Evolutionary conservation across 148 eudicot species (phyloP), one percentile per base, ranked within the genome.

Genomic region (Rhododendron mucronatum): DNA sequence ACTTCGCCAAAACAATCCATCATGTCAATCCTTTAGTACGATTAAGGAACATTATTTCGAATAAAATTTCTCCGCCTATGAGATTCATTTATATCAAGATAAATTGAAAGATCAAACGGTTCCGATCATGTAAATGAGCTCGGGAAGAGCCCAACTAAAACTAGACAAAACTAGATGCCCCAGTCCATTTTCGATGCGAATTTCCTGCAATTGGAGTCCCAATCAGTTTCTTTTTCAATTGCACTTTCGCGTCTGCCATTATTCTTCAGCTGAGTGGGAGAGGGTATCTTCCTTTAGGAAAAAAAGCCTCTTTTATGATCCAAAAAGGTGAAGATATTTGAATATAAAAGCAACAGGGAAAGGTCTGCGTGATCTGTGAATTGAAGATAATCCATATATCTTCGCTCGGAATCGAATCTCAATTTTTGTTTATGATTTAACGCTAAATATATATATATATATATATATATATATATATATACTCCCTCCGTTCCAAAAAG

Each of bases 231-330:
- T 23, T 63, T 9, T n/a, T 63, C 12, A 63, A 28, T 69, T 63
- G 16, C 10, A 48, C 15, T 13, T 4, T 48, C 35, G 21, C 82
- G 2, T 13, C 61, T 80, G 53, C 28, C 33, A 8, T 41, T 47
- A 79, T 28, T 14, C 35, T 80, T 48, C 61, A 26, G 21, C 8
- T 55, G 10, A 14, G 83, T 81, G 83, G 67, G 26, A 37, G 6
- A 8, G 67, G 83, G 83, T 23, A 82, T 82, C 75, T 82, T 82
- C 53, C 75, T 82, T 82, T 82, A 14, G 20, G 20, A 12, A 15
- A 82, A 59, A 55, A 55, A 55, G 4, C 77, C 47, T 65, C 85
- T 83, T 59, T 65, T 67, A 4, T 14, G 9, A 16, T 23, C 3
- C 10, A 0, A 63, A 61, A 61, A 44, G 75, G 12, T n/a, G 76